Evolutionary conservation across 176 grass and related monocot genomes (phyloP), one percentile per base, ranked within the genome.

Genomic region (Triticum dicoccoides): DNA sequence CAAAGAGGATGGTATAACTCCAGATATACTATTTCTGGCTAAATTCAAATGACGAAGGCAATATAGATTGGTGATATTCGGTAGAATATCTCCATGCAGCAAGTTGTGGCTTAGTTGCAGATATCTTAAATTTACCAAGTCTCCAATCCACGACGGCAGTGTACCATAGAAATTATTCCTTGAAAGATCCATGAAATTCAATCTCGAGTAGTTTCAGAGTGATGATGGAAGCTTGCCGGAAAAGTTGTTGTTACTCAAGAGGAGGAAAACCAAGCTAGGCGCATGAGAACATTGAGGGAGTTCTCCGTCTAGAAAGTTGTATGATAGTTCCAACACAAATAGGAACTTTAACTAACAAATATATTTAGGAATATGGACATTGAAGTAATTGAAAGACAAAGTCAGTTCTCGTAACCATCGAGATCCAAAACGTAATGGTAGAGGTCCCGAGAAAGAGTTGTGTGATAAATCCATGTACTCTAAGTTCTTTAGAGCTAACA

Each of bases 41-140:
- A 89, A 39, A 65, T 81, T 78, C 3, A 89, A 44, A 41, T 80
- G 45, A 5, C 27, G 44, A 77, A 91, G 91, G 0, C 1, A 6
- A 91, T 73, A 54, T 5, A 54, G 15, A 58, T 68, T 47, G 42
- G 64, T 76, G 4, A 89, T 61, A 9, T n/a, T 54, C 2, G 4
- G 0, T 0, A 80, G 89, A 66, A 94, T 87, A 61, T 21, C 2
- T 10, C 92, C 89, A 24, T 4, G 33, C 1, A 94, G 84, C 10
- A 62, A 89, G 39, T 91, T 94, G 3, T 76, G 74, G 27, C 61
- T 41, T 1, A 94, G 77, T 18, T 29, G 64, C 3, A 94, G 23
- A 41, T 87, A 35, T 9, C 0, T 8, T 6, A 75, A 2, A 1
- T 9, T 0, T 18, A 71, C 8, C 8, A 65, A 18, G 20, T 90